Conservation (phyloP, 2,329 filamentous ascomycete species). For the Xylariaceae sp. region DNA sequence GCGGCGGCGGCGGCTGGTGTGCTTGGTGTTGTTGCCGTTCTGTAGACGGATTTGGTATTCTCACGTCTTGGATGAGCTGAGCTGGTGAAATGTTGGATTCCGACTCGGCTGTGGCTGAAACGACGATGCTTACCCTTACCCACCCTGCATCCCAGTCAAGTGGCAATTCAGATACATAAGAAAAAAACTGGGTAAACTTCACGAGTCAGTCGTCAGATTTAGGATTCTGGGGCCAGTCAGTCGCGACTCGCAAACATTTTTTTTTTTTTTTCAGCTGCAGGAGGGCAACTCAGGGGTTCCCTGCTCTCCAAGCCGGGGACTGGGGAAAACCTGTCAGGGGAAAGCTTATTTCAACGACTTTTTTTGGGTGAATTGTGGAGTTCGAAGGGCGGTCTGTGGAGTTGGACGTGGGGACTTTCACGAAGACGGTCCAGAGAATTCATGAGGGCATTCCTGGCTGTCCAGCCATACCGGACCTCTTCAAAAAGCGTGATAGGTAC, state of each 20-base stretch:
- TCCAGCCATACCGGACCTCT: background rate
- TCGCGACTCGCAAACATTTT: background rate
- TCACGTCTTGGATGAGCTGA: too few relatives aligned
- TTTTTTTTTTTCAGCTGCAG: background rate
- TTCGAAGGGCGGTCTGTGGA: background rate
- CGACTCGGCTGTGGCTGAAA: background rate
- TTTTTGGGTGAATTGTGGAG: background rate
- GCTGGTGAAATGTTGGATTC: background rate
- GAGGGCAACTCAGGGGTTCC: background rate
- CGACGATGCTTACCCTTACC: too few relatives aligned
- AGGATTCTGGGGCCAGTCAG: too few relatives aligned
- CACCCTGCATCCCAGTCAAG: too few relatives aligned
- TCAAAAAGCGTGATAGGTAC: background rate
- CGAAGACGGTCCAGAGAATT: background rate
- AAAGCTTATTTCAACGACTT: background rate
- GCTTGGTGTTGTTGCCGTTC: constrained; percentile 15
- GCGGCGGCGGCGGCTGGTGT: constrained; percentile 21
- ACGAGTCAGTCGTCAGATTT: too few relatives aligned
- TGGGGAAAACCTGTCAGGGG: background rate
- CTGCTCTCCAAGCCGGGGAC: background rate
- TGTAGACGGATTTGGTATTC: constrained; percentile 4
- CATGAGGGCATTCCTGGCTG: background rate
- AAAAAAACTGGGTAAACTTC: too few relatives aligned
- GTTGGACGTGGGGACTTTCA: background rate
- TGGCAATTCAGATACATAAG: too few relatives aligned